phyloP scores from a whole-genome alignment of 2,329 filamentous ascomycete species.

The Colletotrichum zoysiae region DNA sequence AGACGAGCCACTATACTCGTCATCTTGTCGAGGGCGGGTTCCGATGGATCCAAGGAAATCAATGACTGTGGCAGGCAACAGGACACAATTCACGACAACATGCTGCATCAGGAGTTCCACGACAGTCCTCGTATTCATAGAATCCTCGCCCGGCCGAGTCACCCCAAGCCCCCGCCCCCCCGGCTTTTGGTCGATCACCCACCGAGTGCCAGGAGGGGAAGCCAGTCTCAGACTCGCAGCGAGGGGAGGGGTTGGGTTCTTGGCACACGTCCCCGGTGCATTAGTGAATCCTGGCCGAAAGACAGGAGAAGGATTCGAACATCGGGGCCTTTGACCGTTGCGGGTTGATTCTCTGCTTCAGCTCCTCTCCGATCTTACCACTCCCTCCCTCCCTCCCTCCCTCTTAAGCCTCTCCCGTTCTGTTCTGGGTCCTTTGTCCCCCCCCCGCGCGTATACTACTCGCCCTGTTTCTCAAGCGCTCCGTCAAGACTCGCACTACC shows the following conservation, averaged over 20 bases:
- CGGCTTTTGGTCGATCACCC: conserved; percentile 29
- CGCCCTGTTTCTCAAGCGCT: background rate
- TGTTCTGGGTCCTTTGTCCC: no score
- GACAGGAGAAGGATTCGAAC: background rate
- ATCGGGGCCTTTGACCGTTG: conserved; percentile 11
- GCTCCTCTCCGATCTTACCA: conserved; percentile 12
- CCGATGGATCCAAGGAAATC: conserved; percentile 12
- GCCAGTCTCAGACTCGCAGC: conserved; percentile 27
- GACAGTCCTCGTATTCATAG: conserved; percentile 31
- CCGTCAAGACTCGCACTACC: background rate
- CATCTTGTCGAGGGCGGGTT: background rate
- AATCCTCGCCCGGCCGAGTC: conserved; percentile 20
- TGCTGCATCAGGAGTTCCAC: conserved; percentile 28
- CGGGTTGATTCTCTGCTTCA: conserved; percentile 7
- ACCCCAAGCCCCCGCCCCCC: background rate
- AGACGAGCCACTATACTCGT: background rate
- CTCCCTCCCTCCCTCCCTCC: background rate
- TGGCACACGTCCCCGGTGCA: conserved; percentile 36
- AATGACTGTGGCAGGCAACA: background rate
- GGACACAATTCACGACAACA: background rate
- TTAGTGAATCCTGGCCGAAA: conserved; percentile 25
- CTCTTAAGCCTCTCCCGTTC: background rate
- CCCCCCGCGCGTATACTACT: background rate
- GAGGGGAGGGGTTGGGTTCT: background rate
- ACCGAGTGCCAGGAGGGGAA: background rate